These are phyloP conservation scores for Stellera chamaejasme DNA, from an alignment of 345 rosid species.

Conservation along the genomic window DNA sequence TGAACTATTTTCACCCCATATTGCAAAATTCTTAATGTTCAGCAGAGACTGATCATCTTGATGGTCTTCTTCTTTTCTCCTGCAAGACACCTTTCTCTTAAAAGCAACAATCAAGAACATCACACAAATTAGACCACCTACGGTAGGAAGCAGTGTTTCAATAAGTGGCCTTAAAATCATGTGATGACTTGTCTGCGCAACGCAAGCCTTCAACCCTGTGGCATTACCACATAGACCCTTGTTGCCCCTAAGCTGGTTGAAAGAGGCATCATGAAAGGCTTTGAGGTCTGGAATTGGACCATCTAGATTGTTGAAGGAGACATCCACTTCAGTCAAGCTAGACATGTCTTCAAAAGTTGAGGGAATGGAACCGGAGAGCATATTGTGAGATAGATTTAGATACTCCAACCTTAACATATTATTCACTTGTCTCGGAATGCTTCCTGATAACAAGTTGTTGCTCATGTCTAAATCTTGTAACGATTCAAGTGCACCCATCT, in stretches of 20 bases:
- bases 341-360: background rate
- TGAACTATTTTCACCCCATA: background rate
- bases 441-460: slow-evolving; percentile 8
- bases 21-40: background rate
- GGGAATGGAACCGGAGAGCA: slow-evolving; percentile 10
- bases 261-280: slow-evolving; percentile 16
- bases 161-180: background rate
- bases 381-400: slow-evolving; percentile 19
- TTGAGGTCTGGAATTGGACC: slow-evolving; percentile 6
- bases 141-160: background rate
- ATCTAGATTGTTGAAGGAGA: slow-evolving; percentile 13
- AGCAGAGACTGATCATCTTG: background rate
- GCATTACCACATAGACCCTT: slow-evolving; percentile 12
- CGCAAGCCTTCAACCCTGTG: slow-evolving; percentile 7
- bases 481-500: slow-evolving; percentile 1
- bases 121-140: background rate
- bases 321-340: slow-evolving; percentile 8
- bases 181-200: background rate
- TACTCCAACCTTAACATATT: background rate
- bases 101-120: background rate
- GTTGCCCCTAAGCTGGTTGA: slow-evolving; percentile 8
- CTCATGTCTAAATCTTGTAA: slow-evolving; percentile 16
- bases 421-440: slow-evolving; percentile 3
- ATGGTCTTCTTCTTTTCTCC: background rate
- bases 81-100: background rate